phyloP scores from a whole-genome alignment of 208 protist genomes.

The Zelonia costaricensis region DNA sequence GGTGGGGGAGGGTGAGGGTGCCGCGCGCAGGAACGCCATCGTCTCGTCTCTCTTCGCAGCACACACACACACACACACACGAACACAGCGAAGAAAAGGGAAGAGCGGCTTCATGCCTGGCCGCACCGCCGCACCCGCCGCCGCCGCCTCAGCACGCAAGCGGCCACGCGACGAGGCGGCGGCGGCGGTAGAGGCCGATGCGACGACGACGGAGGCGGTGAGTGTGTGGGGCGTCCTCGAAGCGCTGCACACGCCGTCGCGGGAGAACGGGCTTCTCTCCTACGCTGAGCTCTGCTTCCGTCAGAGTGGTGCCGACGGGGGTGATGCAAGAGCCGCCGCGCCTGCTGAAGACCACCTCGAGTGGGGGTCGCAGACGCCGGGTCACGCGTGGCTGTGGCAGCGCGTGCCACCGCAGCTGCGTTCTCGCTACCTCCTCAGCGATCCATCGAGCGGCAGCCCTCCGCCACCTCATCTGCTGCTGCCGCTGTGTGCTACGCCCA shows the following conservation, averaged over 20 bases:
- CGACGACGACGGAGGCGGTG: not conserved
- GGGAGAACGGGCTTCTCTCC: conserved; percentile 27
- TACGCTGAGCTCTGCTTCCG: conserved; percentile 4
- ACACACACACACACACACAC: not conserved
- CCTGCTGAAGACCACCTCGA: no score
- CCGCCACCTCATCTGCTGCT: conserved; percentile 19
- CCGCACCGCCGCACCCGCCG: not conserved
- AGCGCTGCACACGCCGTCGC: conserved; percentile 7
- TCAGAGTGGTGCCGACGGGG: not conserved
- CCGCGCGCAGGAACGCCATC: no score
- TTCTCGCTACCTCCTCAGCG: not conserved
- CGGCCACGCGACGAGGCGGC: not conserved
- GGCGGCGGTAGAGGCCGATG: not conserved
- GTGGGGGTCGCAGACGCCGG: no score
- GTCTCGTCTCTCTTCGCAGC: not conserved
- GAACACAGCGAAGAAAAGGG: not conserved
- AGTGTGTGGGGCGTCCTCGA: conserved; percentile 40
- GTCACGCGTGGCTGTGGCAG: conserved; percentile 7
- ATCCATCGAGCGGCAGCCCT: not conserved
- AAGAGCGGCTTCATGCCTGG: not conserved
- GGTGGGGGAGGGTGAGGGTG: no score
- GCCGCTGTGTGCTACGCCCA: conserved; percentile 17
- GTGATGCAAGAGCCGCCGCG: no score
- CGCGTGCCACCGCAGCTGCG: not conserved
- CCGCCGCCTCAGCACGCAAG: not conserved